Evolutionary conservation across 805 yeast genomes (phyloP), one percentile per base, ranked within the genome.

Genomic region (Torulaspora maleeae): DNA sequence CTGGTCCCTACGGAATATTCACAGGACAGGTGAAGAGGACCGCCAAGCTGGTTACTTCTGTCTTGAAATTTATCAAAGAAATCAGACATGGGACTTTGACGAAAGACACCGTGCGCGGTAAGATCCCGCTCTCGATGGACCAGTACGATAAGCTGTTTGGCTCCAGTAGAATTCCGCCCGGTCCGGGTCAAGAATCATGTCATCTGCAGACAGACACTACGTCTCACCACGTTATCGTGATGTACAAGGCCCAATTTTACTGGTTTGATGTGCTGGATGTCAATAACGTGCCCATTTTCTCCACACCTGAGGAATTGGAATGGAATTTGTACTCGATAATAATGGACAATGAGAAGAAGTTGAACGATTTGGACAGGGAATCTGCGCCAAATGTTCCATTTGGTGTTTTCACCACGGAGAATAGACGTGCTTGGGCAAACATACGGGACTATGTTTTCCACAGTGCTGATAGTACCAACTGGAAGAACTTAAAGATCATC

Each of bases 221-320:
- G 8, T 80, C 93, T 1, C 84, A 80, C 57, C 96, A 89, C 64
- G 79, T 89, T 29, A 82, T 88, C 8, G 90, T 89, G 12, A 69
- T 87, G 63, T 81, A 87, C 50, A 82, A 85, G 58, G 85, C 95
- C 2, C 96, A 89, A 65, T 86, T 88, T 64, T 89, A 89, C 68
- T 89, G 96, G 96, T 89, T 89, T 62, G 96, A 89, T 61, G 97
- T 89, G 1, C 70, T 89, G 55, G 95, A 88, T 64, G 73, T 74
- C 39, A 69, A 80, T 51, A 79, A 85, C 61, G 82, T 86, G 59
- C 72, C 89, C 50, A 74, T 88, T 38, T 71, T 89, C 60, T 43
- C 50, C 5, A 74, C 83, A 1, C 91, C 87, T 59, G 79, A 77
- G 44, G 95, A 87, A 61, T 73, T 89, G 54, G 81, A 79, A 45